Base-by-base conservation (phyloP, 345 rosid genomes). In the Aethionema arabicum region DNA sequence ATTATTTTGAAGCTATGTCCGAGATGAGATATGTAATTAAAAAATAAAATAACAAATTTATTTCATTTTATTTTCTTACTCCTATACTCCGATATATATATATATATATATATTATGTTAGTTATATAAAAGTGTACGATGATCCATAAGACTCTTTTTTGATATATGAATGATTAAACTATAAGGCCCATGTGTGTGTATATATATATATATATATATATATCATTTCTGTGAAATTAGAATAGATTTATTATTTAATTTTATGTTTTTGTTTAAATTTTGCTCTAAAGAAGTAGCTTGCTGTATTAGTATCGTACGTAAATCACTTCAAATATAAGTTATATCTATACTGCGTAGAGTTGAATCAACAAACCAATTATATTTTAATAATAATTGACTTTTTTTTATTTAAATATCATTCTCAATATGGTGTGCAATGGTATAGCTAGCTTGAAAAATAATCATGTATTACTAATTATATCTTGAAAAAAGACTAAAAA, bases 271-370 rank as follows among this genome's bases (percentile, higher is more conserved):
- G 8, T 5, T 11, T 38, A 13, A 43, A 32, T 33, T 45, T 32
- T 11, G 33, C 32, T 5, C 16, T 21, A n/a, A 14, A 48, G 29
- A 12, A 37, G 13, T 52, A 64, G 52, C n/a, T 64, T 64, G 52
- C 36, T 43, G 37, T 9, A 43, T 12, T 53, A 33, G 52, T 53
- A 53, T 64, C 61, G 8, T 53, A 54, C 15, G 53, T 33, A 65
- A 54, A 54, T 44, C 54, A 45, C 69, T 65, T 65, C 54, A 65
- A 54, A 13, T 53, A 45, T 45, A 65, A 65, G 61, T 65, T 65
- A 46, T 31, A 4, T 4, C 38, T 53, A 54, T 45, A 10, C 37
- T 27, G 54, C 69, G 61, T 55, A 65, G 32, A 65, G 30, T 54
- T 7, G 30, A 36, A 53, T 52, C 32, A 51, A 51, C 39, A 39